Base-by-base conservation (phyloP, 176 grass and related monocot genomes). In the Musa itinerans region DNA sequence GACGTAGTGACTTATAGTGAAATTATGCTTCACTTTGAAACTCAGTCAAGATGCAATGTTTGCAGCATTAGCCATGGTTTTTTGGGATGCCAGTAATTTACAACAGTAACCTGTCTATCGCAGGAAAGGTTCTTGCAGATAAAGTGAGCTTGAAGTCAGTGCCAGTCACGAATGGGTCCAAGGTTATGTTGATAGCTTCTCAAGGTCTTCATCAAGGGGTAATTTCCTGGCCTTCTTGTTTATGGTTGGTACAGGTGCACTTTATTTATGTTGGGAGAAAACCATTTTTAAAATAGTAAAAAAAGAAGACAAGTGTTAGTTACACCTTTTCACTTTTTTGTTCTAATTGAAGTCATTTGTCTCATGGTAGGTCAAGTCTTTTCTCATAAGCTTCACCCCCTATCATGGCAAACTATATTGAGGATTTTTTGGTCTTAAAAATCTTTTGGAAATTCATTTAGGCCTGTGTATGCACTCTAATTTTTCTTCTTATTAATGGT, bases 151-250 rank as follows among this genome's bases (percentile, higher is more conserved):
- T 97, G 78, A 89, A 74, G 59, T 92, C 85, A 74, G 66, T 88
- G 77, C 79, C 85, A 74, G 74, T 97, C 61, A 80, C 34, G 3
- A 63, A 85, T 69, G 86, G 93, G 80, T 90, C 90, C 65, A 97
- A 97, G 79, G 71, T 97, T 43, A 97, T 97, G 93, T 74, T 97
- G 52, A 88, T 97, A 72, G 93, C 93, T 9, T 83, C 87, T 65
- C 87, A 90, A 80, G 93, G 93, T 50, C 85, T 97, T 52, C 93
- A 97, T 85, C 93, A 97, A 76, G 93, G 93, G 82, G 93, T 97
- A 92, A 81, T 27, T 85, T 49, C 21, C 34, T 56, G 21, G 17
- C 26, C 19, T 82, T 69, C 27, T 27, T 80, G 23, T 43, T 26
- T 71, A 75, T 64, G 9, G 53, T 27, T 64, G 9, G 8, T 51